A percentile compares a stretch with the other conserved stretches of the same genome.
These are phyloP conservation scores for Leucocoprinus sp. DNA, from an alignment of 768 basidiomycete genomes.

Conservation along the genomic window DNA sequence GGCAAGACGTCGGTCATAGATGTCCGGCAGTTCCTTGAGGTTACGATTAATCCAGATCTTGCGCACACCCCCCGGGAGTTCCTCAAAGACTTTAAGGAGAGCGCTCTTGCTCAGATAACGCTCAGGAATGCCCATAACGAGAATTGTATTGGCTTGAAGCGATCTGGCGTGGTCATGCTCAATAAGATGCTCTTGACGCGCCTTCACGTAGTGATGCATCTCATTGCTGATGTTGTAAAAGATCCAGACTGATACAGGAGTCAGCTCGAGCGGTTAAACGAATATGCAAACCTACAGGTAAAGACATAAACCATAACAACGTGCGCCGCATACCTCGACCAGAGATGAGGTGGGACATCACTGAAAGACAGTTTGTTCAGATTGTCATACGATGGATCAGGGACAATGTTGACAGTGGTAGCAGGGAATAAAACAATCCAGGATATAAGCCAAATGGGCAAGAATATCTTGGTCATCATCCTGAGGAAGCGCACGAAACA, in stretches of 20 bases:
- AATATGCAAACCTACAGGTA: conserved; percentile 47
- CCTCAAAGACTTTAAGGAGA: conserved; percentile 62
- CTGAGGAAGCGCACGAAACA: conserved; percentile 86
- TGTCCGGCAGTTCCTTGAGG: conserved; percentile 77
- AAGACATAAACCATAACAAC: conserved; percentile 68
- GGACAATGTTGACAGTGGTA: conserved; percentile 43
- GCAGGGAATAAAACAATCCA: conserved; percentile 83
- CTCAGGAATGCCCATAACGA: conserved; percentile 83
- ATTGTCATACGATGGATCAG: conserved; percentile 36
- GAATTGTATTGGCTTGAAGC: conserved; percentile 83
- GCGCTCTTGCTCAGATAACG: conserved; percentile 67
- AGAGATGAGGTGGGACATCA: conserved; percentile 48
- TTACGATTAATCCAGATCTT: conserved; percentile 90
- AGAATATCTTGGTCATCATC: conserved; percentile 73
- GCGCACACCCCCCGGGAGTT: conserved; percentile 84
- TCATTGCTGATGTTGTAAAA: conserved; percentile 75
- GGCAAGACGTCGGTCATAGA: conserved; percentile 66
- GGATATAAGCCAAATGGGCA: conserved; percentile 88
- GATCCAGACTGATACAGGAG: conserved; percentile 57
- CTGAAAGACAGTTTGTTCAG: conserved; percentile 76
- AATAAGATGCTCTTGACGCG: conserved; percentile 79
- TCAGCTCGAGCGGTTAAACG: background rate
- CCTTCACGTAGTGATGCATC: conserved; percentile 70
- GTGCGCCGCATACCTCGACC: conserved; percentile 68
- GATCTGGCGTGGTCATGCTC: conserved; percentile 63